Evolutionary conservation across 129 eudicot species (phyloP), one percentile per base, ranked within the genome.

Genomic region (Escallonia herrerae): DNA sequence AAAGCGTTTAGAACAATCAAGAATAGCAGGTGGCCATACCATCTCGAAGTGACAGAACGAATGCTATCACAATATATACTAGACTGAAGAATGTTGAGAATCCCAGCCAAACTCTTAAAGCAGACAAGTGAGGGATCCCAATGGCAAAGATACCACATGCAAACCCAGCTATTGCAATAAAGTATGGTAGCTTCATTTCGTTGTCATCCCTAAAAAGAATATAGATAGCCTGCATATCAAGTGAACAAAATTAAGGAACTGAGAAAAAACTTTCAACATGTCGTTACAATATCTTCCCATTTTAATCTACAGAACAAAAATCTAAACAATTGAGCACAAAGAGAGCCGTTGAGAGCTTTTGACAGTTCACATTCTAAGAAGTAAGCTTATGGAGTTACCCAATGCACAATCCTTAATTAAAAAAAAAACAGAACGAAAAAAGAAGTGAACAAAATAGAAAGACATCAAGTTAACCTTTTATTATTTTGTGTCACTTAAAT

Each of bases 61-160:
- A 11, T 60, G 85, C 96, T 38, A 79, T 63, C 55, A 74, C 74
- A 48, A 89, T 83, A 74, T 93, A 93, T 39, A 84, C 65, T n/a
- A 89, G 77, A 66, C 93, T 78, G 67, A 84, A 79, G 71, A 94
- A 37, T 6, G 95, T 86, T 39, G 99, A 94, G 77, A 89, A 72
- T 39, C 81, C 93, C 42, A 94, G 86, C 95, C 97, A 94, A 52
- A 82, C 40, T 62, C 84, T 59, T 42, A 94, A 73, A 56, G 94
- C 95, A 11, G 99, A 89, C 58, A 94, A 72, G 75, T 89, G 89
- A 9, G 99, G 99, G 45, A 84, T 71, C 5, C 81, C 72, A 69
- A 94, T 76, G 49, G 99, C 99, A 74, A 94, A 94, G 6, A 86
- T 39, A 47, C 64, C 82, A 75, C 95, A 86, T 40, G 75, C 84